Evolutionary conservation across 208 protist species (phyloP).

Genomic region (Strigomonas oncopelti): DNA sequence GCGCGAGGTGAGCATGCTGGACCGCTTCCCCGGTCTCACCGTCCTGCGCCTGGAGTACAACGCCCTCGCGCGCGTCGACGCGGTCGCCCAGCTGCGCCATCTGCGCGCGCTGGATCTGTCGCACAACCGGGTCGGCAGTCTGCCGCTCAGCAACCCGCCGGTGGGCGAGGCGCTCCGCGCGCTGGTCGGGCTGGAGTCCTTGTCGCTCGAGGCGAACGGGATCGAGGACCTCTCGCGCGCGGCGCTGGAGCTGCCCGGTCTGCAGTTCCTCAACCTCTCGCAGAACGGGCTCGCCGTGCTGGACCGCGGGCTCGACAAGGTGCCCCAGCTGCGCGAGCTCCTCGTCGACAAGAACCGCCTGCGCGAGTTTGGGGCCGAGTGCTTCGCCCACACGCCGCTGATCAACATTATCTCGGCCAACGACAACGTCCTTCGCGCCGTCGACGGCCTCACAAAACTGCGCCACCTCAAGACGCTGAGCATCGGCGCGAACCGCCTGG

Average conservation of each 20-base stretch:
- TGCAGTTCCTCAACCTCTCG: conserved; percentile 86
- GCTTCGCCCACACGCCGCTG: conserved; percentile 49
- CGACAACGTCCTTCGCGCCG: conserved; percentile 71
- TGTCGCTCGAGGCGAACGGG: conserved; percentile 85
- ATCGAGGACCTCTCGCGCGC: conserved; percentile 58
- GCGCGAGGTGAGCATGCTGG: conserved; percentile 61
- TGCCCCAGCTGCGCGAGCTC: conserved; percentile 83
- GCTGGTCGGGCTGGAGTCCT: conserved; percentile 59
- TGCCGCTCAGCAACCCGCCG: conserved; percentile 6
- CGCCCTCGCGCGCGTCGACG: conserved; percentile 44
- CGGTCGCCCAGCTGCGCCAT: conserved; percentile 37
- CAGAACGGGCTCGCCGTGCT: conserved; percentile 83
- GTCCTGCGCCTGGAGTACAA: conserved; percentile 84
- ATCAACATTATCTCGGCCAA: conserved; percentile 64
- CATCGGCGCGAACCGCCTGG: conserved; percentile 72
- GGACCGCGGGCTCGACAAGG: conserved; percentile 63
- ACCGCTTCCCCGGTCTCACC: conserved; percentile 55
- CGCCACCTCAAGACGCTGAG: conserved; percentile 38
- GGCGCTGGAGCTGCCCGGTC: conserved; percentile 43
- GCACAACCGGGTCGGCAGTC: conserved; percentile 68
- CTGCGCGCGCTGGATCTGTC: conserved; percentile 81
- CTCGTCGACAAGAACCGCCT: conserved; percentile 91
- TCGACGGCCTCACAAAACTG: conserved; percentile 56
- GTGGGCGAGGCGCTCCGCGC: conserved; percentile 50
- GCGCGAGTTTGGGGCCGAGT: conserved; percentile 43